A percentile compares a stretch with the other conserved stretches of the same genome.
Conservation (phyloP, 177 flowering plant species). For the Vitis hybrid region DNA sequence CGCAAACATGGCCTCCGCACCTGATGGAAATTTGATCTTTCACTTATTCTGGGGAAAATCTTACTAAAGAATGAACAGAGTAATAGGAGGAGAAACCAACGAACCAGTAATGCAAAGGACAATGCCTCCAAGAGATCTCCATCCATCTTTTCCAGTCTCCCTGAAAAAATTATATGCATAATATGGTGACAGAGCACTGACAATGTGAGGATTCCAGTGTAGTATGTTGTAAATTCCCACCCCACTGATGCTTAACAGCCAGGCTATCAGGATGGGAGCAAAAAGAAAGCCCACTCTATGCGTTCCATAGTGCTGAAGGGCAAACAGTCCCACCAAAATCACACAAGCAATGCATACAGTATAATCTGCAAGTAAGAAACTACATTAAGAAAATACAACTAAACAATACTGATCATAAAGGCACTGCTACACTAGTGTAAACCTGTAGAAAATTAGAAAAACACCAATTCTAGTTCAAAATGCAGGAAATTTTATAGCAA, state of each 20-base stretch:
- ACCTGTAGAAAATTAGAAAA: too few species aligned
- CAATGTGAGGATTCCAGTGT: slow-evolving; percentile 47
- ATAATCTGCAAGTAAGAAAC: slow-evolving; percentile 28
- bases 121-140: slow-evolving; percentile 63
- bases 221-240: slow-evolving; percentile 63
- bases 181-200: slow-evolving; percentile 52
- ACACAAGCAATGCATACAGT: slow-evolving; percentile 41
- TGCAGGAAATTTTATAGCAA: too few species aligned
- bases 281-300: slow-evolving; percentile 57
- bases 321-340: slow-evolving; percentile 61
- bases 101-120: slow-evolving; percentile 62
- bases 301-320: slow-evolving; percentile 69
- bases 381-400: background rate
- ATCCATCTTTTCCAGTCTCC: slow-evolving; percentile 46
- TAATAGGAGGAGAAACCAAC: background rate
- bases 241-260: slow-evolving; percentile 61
- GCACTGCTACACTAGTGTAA: too few species aligned
- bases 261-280: slow-evolving; percentile 56
- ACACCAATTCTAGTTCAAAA: too few species aligned
- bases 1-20: slow-evolving; percentile 80
- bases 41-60: background rate
- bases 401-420: background rate
- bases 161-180: slow-evolving; percentile 48
- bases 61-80: background rate
- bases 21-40: slow-evolving; percentile 27